Conservation (phyloP, 306 rosid genomes). For the Amphicarpaea edgeworthii region DNA sequence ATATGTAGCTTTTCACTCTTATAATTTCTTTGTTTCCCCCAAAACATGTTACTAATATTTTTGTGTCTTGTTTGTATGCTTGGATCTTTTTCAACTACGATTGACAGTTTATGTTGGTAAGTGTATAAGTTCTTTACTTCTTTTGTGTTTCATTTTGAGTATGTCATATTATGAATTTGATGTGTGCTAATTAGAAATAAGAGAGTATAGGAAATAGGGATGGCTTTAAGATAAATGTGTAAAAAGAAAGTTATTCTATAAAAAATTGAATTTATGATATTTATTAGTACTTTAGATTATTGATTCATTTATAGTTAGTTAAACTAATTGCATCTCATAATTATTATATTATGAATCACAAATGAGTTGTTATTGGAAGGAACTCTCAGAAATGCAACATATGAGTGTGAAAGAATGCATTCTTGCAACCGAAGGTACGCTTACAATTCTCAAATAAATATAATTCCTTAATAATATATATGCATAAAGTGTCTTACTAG, state of each 20-base stretch:
- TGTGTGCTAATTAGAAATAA: no score
- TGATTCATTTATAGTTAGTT: background rate
- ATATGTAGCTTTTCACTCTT: background rate
- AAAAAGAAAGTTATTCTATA: no score
- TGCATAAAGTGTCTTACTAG: background rate
- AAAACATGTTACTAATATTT: slow-evolving; percentile 1
- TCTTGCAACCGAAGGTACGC: background rate
- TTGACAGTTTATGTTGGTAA: slow-evolving; percentile 53
- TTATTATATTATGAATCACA: background rate
- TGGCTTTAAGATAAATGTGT: no score
- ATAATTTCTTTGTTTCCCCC: no score
- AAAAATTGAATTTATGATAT: background rate
- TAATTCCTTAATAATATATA: background rate
- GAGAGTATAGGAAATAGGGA: no score
- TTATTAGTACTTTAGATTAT: background rate
- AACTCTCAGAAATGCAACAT: background rate
- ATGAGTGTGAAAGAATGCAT: background rate
- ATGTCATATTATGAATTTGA: background rate
- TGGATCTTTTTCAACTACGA: background rate
- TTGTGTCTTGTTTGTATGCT: background rate
- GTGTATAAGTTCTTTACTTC: slow-evolving; percentile 33
- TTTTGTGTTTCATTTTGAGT: background rate
- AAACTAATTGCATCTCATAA: background rate
- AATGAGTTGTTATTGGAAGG: background rate
- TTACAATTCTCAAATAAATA: background rate